Evolutionary conservation across 2,329 filamentous ascomycete genomes (phyloP).

Genomic region (Alternaria alternata): DNA sequence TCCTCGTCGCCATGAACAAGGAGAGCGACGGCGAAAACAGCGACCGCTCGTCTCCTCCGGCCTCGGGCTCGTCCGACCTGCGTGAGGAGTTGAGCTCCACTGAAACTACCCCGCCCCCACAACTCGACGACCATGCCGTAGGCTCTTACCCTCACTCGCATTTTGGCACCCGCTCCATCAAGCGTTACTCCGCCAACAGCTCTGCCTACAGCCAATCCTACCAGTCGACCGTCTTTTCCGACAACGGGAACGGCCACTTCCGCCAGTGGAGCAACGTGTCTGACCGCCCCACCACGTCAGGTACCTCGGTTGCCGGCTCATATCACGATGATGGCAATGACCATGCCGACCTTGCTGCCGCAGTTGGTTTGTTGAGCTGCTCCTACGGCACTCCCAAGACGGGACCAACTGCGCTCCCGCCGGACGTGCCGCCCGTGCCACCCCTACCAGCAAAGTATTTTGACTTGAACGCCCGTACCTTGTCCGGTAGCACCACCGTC

Average conservation of each 20-base stretch:
- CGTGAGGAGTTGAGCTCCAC: slow-evolving; percentile 83
- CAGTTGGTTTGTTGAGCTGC: slow-evolving; percentile 88
- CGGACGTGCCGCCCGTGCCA: slow-evolving; percentile 86
- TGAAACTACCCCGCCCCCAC: slow-evolving; percentile 90
- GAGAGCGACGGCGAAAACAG: slow-evolving; percentile 71
- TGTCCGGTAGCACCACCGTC: slow-evolving; percentile 65
- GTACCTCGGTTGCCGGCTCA: slow-evolving; percentile 65
- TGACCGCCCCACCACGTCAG: slow-evolving; percentile 80
- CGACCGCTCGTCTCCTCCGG: slow-evolving; percentile 83
- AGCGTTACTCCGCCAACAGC: slow-evolving; percentile 59
- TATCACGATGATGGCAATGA: slow-evolving; percentile 72
- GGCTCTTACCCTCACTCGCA: slow-evolving; percentile 54
- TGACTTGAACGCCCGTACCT: slow-evolving; percentile 60
- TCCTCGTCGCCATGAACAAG: slow-evolving; percentile 87
- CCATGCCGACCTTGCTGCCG: slow-evolving; percentile 86
- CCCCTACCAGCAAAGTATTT: slow-evolving; percentile 83
- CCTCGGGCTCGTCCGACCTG: slow-evolving; percentile 79
- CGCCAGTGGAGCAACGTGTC: slow-evolving; percentile 73
- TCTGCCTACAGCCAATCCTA: slow-evolving; percentile 76
- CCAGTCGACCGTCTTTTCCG: slow-evolving; percentile 72
- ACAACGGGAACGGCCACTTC: slow-evolving; percentile 64
- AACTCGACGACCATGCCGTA: slow-evolving; percentile 69
- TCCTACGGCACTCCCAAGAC: slow-evolving; percentile 84
- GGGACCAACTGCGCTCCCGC: slow-evolving; percentile 67
- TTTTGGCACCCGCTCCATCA: slow-evolving; percentile 47